phyloP scores from a whole-genome alignment of 1,284 basidiomycete species.

The Bjerkandera adusta region DNA sequence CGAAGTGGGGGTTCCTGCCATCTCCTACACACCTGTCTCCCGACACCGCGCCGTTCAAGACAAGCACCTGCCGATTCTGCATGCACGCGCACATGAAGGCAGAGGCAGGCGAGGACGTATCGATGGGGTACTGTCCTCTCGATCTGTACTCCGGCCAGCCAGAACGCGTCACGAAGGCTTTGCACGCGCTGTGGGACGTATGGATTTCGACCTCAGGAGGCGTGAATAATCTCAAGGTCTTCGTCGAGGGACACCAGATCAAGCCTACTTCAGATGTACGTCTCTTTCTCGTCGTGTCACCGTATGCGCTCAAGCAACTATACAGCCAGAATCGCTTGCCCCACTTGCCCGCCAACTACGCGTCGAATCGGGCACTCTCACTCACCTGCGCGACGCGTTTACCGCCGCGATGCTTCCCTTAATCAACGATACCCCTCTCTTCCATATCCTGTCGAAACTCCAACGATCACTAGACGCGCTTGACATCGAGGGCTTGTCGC shows the following conservation, averaged over 20 bases:
- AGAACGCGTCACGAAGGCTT: constrained; percentile 55
- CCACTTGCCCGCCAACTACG: constrained; percentile 9
- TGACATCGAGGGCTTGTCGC: constrained; percentile 78
- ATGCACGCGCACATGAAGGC: constrained; percentile 73
- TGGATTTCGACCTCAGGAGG: constrained; percentile 66
- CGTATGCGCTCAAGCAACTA: neutral
- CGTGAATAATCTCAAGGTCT: constrained; percentile 81
- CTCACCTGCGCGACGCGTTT: constrained; percentile 35
- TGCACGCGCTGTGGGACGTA: constrained; percentile 68
- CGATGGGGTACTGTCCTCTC: constrained; percentile 76
- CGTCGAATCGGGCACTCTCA: constrained; percentile 1
- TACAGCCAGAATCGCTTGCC: constrained; percentile 9
- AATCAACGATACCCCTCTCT: constrained; percentile 52
- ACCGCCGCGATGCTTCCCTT: constrained; percentile 46
- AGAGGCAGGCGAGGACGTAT: constrained; percentile 36
- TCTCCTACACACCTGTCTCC: constrained; percentile 53
- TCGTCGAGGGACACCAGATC: constrained; percentile 61
- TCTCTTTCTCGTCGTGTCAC: constrained; percentile 13
- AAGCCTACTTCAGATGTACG: constrained; percentile 57
- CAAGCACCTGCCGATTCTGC: constrained; percentile 79
- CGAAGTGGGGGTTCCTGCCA: constrained; percentile 94
- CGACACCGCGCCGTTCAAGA: constrained; percentile 59
- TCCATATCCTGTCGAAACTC: constrained; percentile 57
- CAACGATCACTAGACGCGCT: constrained; percentile 80
- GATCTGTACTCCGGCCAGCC: constrained; percentile 79